A percentile compares a stretch with the other conserved stretches of the same genome.
These are phyloP conservation scores for Ascocoryne sarcoides DNA, from an alignment of 2,329 filamentous ascomycete species.

Conservation along the genomic window DNA sequence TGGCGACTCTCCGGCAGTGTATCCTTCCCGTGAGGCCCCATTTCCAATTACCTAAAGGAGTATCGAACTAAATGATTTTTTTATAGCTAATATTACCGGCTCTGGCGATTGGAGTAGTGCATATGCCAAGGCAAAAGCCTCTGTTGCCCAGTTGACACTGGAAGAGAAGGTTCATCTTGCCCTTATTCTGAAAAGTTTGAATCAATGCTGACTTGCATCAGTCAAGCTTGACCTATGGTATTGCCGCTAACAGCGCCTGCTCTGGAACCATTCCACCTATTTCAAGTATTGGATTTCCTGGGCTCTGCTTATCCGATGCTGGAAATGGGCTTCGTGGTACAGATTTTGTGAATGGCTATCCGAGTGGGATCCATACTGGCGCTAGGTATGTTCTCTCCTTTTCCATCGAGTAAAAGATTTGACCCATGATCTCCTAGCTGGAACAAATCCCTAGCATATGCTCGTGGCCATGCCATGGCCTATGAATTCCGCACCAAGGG, in stretches of 20 bases:
- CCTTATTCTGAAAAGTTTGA: too few relatives aligned
- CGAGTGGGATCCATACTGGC: conserved; percentile 13
- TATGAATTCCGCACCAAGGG: conserved; percentile 64
- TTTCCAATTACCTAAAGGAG: neutral
- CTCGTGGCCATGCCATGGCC: conserved; percentile 61
- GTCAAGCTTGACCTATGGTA: conserved; percentile 36
- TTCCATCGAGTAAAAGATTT: too few relatives aligned
- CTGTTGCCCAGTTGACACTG: conserved; percentile 48
- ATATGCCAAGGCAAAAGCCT: conserved; percentile 55
- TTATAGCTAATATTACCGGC: neutral
- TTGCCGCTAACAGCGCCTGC: conserved; percentile 14
- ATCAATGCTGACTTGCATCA: neutral
- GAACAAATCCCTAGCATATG: conserved; percentile 57
- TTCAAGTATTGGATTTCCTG: conserved; percentile 45
- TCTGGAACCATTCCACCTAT: conserved; percentile 36
- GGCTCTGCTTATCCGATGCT: conserved; percentile 60
- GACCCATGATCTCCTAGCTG: too few relatives aligned
- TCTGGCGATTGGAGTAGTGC: conserved; percentile 49
- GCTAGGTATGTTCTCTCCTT: too few relatives aligned
- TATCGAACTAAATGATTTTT: conserved; percentile 7
- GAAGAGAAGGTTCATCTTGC: conserved; percentile 16
- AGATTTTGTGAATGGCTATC: conserved; percentile 37
- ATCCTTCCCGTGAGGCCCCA: conserved; percentile 25
- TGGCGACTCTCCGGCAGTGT: conserved; percentile 29
- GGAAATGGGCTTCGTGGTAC: conserved; percentile 56